Evolutionary conservation across 208 protist genomes (phyloP).

Genomic region (Angomonas desouzai): DNA sequence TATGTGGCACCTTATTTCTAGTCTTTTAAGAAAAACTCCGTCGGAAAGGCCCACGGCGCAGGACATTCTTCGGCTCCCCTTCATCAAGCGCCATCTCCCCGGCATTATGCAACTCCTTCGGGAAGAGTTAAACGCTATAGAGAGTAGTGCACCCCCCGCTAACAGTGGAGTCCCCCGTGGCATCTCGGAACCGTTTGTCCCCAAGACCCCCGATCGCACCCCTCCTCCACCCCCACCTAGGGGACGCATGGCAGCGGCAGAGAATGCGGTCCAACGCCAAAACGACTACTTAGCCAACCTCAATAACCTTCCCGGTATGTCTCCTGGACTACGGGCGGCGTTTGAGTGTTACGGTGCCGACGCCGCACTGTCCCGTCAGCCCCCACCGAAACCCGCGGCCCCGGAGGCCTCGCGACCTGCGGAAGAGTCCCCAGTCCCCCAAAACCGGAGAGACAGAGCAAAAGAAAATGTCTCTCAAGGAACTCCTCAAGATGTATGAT

Average conservation of each 20-base stretch:
- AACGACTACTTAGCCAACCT: slow-evolving; percentile 5
- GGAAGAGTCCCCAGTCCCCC: not conserved
- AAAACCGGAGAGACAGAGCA: not conserved
- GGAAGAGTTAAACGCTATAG: not conserved
- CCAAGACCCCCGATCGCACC: not conserved
- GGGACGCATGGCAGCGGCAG: not conserved
- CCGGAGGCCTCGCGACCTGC: not conserved
- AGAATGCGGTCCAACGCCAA: not conserved
- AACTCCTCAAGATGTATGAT: not conserved
- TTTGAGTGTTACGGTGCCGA: not conserved
- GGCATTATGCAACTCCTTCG: slow-evolving; percentile 58
- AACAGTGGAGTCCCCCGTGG: not conserved
- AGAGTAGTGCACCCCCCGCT: not conserved
- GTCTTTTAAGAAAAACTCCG: slow-evolving; percentile 82
- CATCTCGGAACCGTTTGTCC: not conserved
- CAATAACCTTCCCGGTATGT: not conserved
- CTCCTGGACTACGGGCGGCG: not conserved
- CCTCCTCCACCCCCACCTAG: not conserved
- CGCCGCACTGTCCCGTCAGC: too few species aligned
- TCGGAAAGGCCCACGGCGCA: slow-evolving; percentile 72
- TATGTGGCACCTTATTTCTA: slow-evolving; percentile 67
- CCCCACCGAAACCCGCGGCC: too few species aligned
- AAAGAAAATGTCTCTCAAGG: slow-evolving; percentile 4
- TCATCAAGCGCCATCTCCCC: slow-evolving; percentile 64
- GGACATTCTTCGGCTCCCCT: slow-evolving; percentile 61